Conservation (phyloP, 2,329 filamentous ascomycete species). For the Alternaria consortialis region DNA sequence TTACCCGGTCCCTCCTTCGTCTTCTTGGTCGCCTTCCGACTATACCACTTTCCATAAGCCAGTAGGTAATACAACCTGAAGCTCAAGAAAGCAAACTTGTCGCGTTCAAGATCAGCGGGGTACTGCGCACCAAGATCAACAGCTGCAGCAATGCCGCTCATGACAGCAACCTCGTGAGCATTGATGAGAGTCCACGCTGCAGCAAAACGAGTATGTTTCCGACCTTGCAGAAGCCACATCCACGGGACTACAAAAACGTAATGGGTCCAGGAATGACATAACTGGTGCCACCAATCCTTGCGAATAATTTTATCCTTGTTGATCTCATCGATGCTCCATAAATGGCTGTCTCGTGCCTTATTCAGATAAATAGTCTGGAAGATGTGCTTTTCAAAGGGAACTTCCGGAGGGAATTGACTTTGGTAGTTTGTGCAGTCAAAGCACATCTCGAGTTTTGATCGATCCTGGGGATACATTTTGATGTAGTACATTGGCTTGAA, state of each 20-base stretch:
- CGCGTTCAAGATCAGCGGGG: slow-evolving; percentile 68
- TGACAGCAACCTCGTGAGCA: slow-evolving; percentile 74
- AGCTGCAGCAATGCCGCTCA: slow-evolving; percentile 75
- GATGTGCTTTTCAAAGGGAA: slow-evolving; percentile 68
- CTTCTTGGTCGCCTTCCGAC: slow-evolving; percentile 52
- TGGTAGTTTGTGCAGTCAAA: slow-evolving; percentile 82
- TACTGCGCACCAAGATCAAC: slow-evolving; percentile 74
- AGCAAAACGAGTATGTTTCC: slow-evolving; percentile 69
- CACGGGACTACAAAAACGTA: slow-evolving; percentile 73
- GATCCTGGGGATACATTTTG: slow-evolving; percentile 65
- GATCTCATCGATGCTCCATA: slow-evolving; percentile 70
- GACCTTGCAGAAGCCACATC: slow-evolving; percentile 76
- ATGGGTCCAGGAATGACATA: slow-evolving; percentile 70
- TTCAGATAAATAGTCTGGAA: slow-evolving; percentile 76
- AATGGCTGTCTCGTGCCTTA: slow-evolving; percentile 61
- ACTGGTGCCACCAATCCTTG: slow-evolving; percentile 73
- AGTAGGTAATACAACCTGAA: slow-evolving; percentile 71
- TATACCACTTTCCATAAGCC: slow-evolving; percentile 69
- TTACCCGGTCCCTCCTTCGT: slow-evolving; percentile 60
- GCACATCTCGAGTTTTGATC: slow-evolving; percentile 67
- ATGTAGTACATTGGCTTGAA: slow-evolving; percentile 74
- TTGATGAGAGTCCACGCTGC: slow-evolving; percentile 75
- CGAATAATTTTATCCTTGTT: slow-evolving; percentile 68
- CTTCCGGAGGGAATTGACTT: slow-evolving; percentile 68
- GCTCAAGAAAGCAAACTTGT: slow-evolving; percentile 67